phyloP scores from a whole-genome alignment of 1,284 basidiomycete genomes.

The Tilletiopsis washingtonensis region DNA sequence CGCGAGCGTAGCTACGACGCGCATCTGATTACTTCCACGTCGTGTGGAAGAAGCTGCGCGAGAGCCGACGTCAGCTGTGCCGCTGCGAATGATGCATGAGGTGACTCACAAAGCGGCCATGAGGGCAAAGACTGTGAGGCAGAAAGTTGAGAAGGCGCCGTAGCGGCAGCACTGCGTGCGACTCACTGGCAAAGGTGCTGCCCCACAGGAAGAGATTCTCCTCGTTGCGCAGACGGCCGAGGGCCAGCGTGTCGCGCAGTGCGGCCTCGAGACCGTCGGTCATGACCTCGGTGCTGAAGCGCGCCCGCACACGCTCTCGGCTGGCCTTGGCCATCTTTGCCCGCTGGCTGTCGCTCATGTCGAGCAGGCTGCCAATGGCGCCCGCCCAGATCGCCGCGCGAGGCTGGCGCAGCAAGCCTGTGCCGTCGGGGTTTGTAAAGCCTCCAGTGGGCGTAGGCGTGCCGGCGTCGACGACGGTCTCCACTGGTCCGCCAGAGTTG shows the following conservation, averaged over 20 bases:
- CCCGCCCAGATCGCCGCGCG: conserved; percentile 21
- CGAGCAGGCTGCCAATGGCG: conserved; percentile 16
- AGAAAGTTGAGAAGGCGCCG: not conserved
- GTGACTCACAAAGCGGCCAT: not conserved
- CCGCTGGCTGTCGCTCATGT: conserved; percentile 8
- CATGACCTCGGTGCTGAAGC: conserved; percentile 23
- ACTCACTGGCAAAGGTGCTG: conserved; percentile 6
- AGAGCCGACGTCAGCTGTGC: too few species aligned
- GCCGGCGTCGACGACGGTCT: conserved; percentile 65
- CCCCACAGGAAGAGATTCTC: conserved; percentile 32
- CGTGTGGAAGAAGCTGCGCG: too few species aligned
- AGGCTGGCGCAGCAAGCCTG: conserved; percentile 25
- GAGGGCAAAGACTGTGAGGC: not conserved
- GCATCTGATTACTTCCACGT: too few species aligned
- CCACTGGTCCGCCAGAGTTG: conserved; percentile 81
- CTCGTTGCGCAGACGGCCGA: conserved; percentile 19
- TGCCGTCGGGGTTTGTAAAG: conserved; percentile 16
- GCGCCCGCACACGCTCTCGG: conserved; percentile 10
- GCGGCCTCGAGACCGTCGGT: conserved; percentile 18
- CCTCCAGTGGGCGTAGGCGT: not conserved
- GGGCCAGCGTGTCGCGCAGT: conserved; percentile 16
- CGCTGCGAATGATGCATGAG: too few species aligned
- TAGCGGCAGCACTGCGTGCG: not conserved
- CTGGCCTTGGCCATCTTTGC: conserved; percentile 6
- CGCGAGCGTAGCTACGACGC: too few species aligned